A percentile compares a stretch with the other conserved stretches of the same genome.
phyloP scores from a whole-genome alignment of 2,329 filamentous ascomycete genomes.

The Stagonosporopsis vannaccii region DNA sequence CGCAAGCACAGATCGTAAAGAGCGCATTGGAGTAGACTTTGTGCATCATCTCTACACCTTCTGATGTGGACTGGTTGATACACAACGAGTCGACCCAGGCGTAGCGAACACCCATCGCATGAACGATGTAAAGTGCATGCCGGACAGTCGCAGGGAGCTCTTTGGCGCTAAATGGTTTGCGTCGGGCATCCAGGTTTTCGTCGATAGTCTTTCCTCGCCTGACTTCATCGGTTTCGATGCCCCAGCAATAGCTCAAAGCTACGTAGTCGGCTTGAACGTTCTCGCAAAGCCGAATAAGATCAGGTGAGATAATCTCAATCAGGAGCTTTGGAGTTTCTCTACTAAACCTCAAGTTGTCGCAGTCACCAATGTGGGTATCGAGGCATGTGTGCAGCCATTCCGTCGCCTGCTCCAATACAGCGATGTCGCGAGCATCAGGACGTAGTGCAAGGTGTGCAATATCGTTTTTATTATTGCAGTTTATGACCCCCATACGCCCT shows the following conservation, averaged over 20 bases:
- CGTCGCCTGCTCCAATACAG: background rate
- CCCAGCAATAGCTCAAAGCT: background rate
- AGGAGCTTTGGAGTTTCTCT: background rate
- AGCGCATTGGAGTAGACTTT: background rate
- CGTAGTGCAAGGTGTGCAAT: background rate
- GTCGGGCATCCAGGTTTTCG: background rate
- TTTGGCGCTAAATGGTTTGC: background rate
- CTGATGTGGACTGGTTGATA: conserved; percentile 4
- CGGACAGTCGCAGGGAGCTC: background rate
- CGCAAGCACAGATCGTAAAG: background rate
- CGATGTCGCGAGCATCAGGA: background rate
- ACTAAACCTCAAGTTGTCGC: background rate
- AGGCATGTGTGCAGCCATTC: background rate
- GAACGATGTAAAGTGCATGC: conserved; percentile 2
- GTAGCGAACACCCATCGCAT: conserved; percentile 16
- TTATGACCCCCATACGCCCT: background rate
- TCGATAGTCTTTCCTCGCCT: background rate
- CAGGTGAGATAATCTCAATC: background rate
- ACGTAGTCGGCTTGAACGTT: background rate
- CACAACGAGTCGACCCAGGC: conserved; percentile 21
- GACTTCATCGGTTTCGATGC: background rate
- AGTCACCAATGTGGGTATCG: background rate
- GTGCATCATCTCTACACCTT: background rate
- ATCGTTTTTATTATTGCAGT: background rate
- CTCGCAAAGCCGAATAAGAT: background rate